These are phyloP conservation scores for Psilocybe sp. DNA, from an alignment of 768 basidiomycete genomes.

Conservation along the genomic window DNA sequence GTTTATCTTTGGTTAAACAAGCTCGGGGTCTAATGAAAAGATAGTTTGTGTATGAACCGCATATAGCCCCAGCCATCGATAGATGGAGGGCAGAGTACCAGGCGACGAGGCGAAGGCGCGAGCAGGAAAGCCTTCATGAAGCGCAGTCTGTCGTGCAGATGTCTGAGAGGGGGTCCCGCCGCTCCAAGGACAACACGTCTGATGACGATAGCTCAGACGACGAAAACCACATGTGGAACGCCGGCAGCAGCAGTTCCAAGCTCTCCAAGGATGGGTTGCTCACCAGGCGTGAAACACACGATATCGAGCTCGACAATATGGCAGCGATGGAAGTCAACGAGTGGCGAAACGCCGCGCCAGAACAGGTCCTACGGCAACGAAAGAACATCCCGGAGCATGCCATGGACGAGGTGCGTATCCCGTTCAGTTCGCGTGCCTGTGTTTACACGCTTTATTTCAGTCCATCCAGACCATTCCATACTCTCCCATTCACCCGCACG, in stretches of 20 bases:
- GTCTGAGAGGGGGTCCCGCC: conserved; percentile 14
- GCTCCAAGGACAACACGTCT: conserved; percentile 15
- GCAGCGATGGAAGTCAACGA: conserved; percentile 47
- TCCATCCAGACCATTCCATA: conserved; percentile 44
- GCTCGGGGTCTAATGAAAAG: neutral
- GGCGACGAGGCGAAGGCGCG: conserved; percentile 20
- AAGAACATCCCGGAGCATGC: conserved; percentile 25
- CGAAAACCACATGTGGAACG: conserved; percentile 7
- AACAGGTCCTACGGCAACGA: conserved; percentile 29
- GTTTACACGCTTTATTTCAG: conserved; percentile 24
- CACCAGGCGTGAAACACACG: conserved; percentile 9
- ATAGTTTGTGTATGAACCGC: conserved; percentile 70
- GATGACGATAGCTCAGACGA: conserved; percentile 15
- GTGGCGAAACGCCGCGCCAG: conserved; percentile 47
- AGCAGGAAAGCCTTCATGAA: conserved; percentile 5
- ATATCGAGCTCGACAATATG: conserved; percentile 51
- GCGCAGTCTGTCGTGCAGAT: conserved; percentile 12
- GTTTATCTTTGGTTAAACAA: neutral
- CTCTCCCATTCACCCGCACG: conserved; percentile 41
- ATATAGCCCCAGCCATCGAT: conserved; percentile 61
- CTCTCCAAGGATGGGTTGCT: conserved; percentile 10
- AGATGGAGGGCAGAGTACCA: conserved; percentile 40
- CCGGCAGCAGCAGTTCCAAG: conserved; percentile 7
- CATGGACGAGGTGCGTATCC: conserved; percentile 45
- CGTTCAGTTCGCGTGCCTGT: neutral